These are phyloP conservation scores for Fusarium avenaceum DNA, from an alignment of 2,329 filamentous ascomycete species.

Conservation along the genomic window DNA sequence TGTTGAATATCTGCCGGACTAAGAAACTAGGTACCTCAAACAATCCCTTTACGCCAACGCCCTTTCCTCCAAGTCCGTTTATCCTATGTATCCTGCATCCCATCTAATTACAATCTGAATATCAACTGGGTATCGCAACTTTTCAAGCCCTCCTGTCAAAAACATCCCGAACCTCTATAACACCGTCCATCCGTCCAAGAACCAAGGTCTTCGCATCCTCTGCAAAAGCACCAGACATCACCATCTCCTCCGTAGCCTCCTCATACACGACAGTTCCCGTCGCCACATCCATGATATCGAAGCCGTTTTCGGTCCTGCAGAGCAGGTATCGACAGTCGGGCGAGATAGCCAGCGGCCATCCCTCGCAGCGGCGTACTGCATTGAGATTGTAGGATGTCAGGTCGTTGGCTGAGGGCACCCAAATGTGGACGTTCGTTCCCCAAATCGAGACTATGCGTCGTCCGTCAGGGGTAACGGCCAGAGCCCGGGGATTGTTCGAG, in stretches of 20 bases:
- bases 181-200: constrained; percentile 54
- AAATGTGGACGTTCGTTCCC: constrained; percentile 56
- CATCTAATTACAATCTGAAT: constrained; percentile 3
- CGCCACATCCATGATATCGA: constrained; percentile 57
- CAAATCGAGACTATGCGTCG: constrained; percentile 55
- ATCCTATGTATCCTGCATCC: not conserved
- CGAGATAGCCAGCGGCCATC: constrained; percentile 59
- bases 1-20: constrained; percentile 32
- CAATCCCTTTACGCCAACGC: not conserved
- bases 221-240: constrained; percentile 56
- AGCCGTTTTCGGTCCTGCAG: constrained; percentile 58
- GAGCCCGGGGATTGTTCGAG: constrained; percentile 50
- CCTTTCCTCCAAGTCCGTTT: not conserved
- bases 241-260: constrained; percentile 41
- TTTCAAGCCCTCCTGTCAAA: constrained; percentile 38
- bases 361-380: constrained; percentile 53
- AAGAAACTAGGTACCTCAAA: constrained; percentile 7
- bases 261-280: constrained; percentile 53
- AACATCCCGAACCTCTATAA: constrained; percentile 54
- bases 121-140: constrained; percentile 37
- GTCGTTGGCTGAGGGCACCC: constrained; percentile 52
- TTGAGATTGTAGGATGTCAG: constrained; percentile 56
- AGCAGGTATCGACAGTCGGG: constrained; percentile 55
- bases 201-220: constrained; percentile 50
- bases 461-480: constrained; percentile 54